Evolutionary conservation across 225 moss, liverwort and hornwort genomes (phyloP).

Genomic region (Polytrichum commune): DNA sequence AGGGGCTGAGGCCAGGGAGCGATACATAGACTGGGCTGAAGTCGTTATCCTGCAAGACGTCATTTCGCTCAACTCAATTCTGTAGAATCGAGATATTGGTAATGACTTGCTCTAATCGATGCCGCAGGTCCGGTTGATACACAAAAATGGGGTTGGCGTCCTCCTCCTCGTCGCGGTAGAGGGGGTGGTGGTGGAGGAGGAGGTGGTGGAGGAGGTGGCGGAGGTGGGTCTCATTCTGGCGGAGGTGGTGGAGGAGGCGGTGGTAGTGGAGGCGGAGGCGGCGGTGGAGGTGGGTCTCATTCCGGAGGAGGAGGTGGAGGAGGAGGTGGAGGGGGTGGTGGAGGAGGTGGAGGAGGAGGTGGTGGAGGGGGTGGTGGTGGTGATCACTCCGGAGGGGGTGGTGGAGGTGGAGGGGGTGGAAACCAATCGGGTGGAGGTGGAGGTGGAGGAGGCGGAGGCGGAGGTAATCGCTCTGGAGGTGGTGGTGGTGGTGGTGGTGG

Average conservation of each 20-base stretch:
- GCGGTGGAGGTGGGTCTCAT: no score
- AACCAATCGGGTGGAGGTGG: neutral
- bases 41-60: no score
- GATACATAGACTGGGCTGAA: no score
- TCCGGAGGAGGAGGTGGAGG: no score
- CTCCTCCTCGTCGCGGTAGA: no score
- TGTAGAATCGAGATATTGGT: no score
- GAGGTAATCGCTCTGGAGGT: neutral
- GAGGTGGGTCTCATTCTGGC: no score
- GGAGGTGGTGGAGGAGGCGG: conserved; percentile 4
- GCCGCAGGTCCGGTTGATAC: neutral
- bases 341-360: no score
- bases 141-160: neutral
- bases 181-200: conserved; percentile 12
- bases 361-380: neutral
- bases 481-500: neutral
- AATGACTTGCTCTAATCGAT: neutral
- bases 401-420: neutral
- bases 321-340: neutral
- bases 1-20: no score
- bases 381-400: neutral
- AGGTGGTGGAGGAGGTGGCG: neutral
- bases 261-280: no score
- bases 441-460: conserved; percentile 19
- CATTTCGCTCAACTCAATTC: no score